Base-by-base conservation (phyloP, 768 basidiomycete genomes). In the Paxillus rubicundulus region DNA sequence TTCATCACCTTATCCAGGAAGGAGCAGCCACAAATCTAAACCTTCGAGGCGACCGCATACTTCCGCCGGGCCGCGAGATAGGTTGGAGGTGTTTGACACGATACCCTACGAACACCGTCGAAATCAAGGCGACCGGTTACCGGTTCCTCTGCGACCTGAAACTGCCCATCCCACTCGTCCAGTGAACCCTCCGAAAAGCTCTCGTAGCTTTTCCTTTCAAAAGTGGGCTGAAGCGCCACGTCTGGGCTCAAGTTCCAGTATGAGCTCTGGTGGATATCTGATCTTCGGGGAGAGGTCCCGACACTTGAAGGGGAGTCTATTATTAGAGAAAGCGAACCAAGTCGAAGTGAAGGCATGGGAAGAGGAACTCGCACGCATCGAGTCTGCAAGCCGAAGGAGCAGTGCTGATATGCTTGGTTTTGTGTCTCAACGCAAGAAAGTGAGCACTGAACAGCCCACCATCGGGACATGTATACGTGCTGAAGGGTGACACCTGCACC, bases 321-420 rank as follows among this genome's bases (percentile, higher is more conserved):
- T 64, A 32, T 56, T 59, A 16, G 64, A 64, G 60, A 68, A 41
- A 60, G 69, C 52, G 60, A 71, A 53, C 50, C 59, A 59, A 20
- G 59, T 70, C 33, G 74, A 77, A 39, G 72, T 82, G 63, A 72
- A 75, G 49, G 89, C 84, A 57, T 92, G 89, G 89, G 89, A 91
- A 68, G 82, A 81, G 65, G 87, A 90, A 73, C 76, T 89, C 41
- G 82, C 77, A 54, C 77, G 80, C 55, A 88, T 90, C 58, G 88
- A 89, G 70, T 70, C 74, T 59, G 72, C 72, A 67, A 86, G 82
- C 69, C 79, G 78, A 49, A 66, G 71, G 51, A 72, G 66, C 48
- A 78, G 70, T 43, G 67, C 61, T 17, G 65, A 67, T 44, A 74
- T 78, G 67, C 52, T 73, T 17, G 69, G 66, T n/a, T 59, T 70